phyloP scores from a whole-genome alignment of 2,329 filamentous ascomycete genomes.

The Rhinocladiella similis region DNA sequence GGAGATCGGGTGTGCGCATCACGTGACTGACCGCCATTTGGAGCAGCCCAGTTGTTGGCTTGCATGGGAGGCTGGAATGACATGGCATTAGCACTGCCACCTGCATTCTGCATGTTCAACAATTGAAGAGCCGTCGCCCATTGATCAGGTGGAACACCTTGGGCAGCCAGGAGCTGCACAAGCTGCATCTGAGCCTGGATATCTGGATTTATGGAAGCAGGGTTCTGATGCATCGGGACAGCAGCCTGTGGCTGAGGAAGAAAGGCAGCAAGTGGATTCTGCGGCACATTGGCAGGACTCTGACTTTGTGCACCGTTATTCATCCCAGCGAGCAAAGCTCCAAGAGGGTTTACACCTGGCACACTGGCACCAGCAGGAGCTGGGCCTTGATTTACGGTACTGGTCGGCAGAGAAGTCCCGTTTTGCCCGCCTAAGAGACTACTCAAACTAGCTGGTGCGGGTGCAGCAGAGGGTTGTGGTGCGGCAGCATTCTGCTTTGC shows the following conservation, averaged over 20 bases:
- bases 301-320: slow-evolving; percentile 42
- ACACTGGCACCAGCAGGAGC: slow-evolving; percentile 43
- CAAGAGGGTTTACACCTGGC: slow-evolving; percentile 63
- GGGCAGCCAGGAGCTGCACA: slow-evolving; percentile 72
- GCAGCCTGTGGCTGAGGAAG: slow-evolving; percentile 41
- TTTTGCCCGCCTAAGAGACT: slow-evolving; percentile 53
- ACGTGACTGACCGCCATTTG: slow-evolving; percentile 44
- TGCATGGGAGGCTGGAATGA: slow-evolving; percentile 31
- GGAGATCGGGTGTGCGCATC: slow-evolving; percentile 64
- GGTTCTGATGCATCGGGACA: slow-evolving; percentile 25
- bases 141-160: slow-evolving; percentile 76
- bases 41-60: slow-evolving; percentile 38
- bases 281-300: slow-evolving; percentile 32
- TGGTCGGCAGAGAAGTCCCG: slow-evolving; percentile 41
- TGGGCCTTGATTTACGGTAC: slow-evolving; percentile 44
- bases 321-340: slow-evolving; percentile 49
- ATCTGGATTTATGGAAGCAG: slow-evolving; percentile 38
- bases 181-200: slow-evolving; percentile 73
- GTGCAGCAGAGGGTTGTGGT: slow-evolving; percentile 39
- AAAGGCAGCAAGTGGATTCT: slow-evolving; percentile 45
- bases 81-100: slow-evolving; percentile 36
- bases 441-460: slow-evolving; percentile 44
- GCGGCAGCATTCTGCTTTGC: slow-evolving; percentile 69
- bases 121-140: slow-evolving; percentile 62
- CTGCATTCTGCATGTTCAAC: slow-evolving; percentile 43